Base-by-base conservation (phyloP, 176 grass and related monocot genomes). In the Cenchrus americanus region DNA sequence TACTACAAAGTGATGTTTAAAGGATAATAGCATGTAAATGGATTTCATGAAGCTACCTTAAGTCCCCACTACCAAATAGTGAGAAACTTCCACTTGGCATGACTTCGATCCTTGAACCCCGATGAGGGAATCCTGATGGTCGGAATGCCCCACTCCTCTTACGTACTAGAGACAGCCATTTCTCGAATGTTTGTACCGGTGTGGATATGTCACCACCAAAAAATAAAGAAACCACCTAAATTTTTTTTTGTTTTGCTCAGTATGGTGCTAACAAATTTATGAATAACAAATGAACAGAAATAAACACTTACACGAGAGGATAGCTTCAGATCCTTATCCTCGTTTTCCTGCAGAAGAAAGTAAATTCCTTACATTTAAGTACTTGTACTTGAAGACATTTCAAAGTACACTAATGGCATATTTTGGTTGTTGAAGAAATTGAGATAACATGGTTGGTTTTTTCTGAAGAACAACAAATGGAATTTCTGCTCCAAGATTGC, bases 141-240 rank as follows among this genome's bases (percentile, higher is more conserved):
- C 75, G 89, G 50, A 90, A 83, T 66, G 86, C 82, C n/a, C 87
- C 91, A 64, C 87, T 95, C 40, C 91, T 79, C 58, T 85, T 94
- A 90, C 93, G 96, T 62, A 98, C 96, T 70, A 98, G 27, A 2
- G 87, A 84, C 19, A 98, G 49, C 96, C 96, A 98, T 92, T 87
- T 94, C 83, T 98, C 93, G 8, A 93, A 94, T 57, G 87, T 74
- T 17, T 94, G 96, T 6, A 48, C 92, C 8, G 90, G 82, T 58
- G 87, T 77, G 54, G 86, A 71, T 50, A 80, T 80, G 52, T 94
- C 92, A 49, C 93, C 91, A 66, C 93, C 87, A 82, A 93, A 90
- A 22, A 98, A 81, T 74, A 93, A 84, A 8, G 91, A 98, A 76
- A 95, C 87, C 79, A 95, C 92, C 96, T 98, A 80, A 71, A 73